phyloP scores from a whole-genome alignment of 768 basidiomycete species.

The Kondoa subrosea region DNA sequence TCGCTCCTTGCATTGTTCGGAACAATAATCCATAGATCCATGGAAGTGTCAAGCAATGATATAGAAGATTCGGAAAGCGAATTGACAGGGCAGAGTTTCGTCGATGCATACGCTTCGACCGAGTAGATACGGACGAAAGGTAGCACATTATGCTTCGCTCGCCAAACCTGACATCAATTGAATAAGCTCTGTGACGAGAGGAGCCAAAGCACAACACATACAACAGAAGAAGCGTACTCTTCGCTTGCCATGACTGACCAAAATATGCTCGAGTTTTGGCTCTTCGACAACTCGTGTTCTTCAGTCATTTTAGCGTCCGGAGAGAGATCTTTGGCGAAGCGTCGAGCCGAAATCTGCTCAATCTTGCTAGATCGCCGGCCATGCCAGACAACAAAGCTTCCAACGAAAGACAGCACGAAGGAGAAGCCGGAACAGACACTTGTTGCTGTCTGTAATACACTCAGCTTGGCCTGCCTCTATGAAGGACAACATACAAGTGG shows the following conservation, averaged over 20 bases:
- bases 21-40: not conserved
- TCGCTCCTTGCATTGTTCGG: not conserved
- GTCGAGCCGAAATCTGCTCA: not conserved
- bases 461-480: not conserved
- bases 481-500: not conserved
- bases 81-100: not conserved
- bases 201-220: not conserved
- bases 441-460: not conserved
- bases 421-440: conserved; percentile 1
- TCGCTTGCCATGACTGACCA: not conserved
- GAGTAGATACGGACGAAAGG: not conserved
- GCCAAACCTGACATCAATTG: not conserved
- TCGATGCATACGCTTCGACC: not conserved
- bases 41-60: not conserved
- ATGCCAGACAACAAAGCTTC: not conserved
- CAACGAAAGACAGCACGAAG: not conserved
- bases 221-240: not conserved
- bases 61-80: not conserved
- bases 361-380: not conserved
- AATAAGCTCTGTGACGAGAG: not conserved
- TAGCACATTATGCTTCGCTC: not conserved
- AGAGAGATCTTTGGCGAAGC: not conserved
- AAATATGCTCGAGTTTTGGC: not conserved
- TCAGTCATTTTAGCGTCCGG: not conserved
- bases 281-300: not conserved